Evolutionary conservation across 352 stramenopile species (phyloP), one percentile per base, ranked within the genome.

Genomic region (Thalassiosira mediterranea): DNA sequence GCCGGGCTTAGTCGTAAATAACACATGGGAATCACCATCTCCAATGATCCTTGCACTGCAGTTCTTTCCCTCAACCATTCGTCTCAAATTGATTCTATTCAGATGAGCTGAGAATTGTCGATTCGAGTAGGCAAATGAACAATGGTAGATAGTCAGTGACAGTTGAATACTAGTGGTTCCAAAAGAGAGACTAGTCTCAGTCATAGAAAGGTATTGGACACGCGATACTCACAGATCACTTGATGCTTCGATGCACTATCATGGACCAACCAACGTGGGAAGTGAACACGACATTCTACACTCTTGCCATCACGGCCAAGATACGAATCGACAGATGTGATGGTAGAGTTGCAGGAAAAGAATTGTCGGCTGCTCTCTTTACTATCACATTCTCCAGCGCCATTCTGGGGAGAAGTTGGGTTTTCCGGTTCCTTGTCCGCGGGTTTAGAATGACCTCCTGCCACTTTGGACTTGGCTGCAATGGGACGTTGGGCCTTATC

Each of bases 301-400:
- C n/a, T n/a, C n/a, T n/a, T 53, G 1, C 38, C 31, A 44, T 40
- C 25, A n/a, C 11, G 23, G 28, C 51, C 21, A 34, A 34, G 19
- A 29, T n/a, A n/a, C 40, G 60, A 70, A 70, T 58, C 40, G 5
- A 44, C 47, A 19, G 61, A 52, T 3, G 47, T 60, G 40, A 71
- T 71, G 23, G 61, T 71, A 19, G 61, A 71, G 32, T 62, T 71
- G n/a, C 44, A 61, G 53, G 61, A 60, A 32, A 42, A 60, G 23
- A 69, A 40, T 40, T 42, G 44, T 23, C 17, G 5, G 19, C 54
- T 44, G 54, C 56, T 53, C 29, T 25, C 10, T 53, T 49, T 29
- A 19, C 32, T 65, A 44, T 52, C 34, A 49, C 49, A 51, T 28
- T 65, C 56, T 53, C 49, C 56, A 2, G 56, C 56, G 17, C 15